These are phyloP conservation scores for Pelomyxa schiedti DNA, from an alignment of 78 protist genomes.

Conservation along the genomic window DNA sequence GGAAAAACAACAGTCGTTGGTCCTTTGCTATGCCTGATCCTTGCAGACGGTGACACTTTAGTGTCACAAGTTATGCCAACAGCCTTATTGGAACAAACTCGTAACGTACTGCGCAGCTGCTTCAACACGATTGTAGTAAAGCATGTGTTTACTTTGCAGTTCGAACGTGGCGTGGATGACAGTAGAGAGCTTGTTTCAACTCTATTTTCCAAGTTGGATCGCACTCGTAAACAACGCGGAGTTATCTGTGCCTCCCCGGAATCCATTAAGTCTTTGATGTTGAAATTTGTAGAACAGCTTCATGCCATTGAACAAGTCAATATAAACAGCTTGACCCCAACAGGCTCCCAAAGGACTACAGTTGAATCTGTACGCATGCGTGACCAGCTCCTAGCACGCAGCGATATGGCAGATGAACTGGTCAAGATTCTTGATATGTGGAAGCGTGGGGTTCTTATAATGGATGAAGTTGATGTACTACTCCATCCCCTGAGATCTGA, in stretches of 20 bases:
- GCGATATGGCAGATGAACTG: constrained; percentile 6
- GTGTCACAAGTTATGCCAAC: constrained; percentile 51
- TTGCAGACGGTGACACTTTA: constrained; percentile 38
- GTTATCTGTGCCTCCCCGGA: constrained; percentile 21
- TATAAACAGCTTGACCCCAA: neutral
- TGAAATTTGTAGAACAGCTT: constrained; percentile 44
- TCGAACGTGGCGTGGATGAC: constrained; percentile 32
- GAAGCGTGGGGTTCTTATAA: constrained; percentile 8
- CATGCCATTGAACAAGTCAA: constrained; percentile 3
- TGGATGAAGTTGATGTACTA: constrained; percentile 63
- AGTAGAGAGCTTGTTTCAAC: neutral
- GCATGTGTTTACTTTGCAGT: constrained; percentile 44
- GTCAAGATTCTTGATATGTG: neutral
- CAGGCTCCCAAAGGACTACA: neutral
- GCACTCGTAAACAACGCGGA: neutral
- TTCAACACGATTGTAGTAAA: constrained; percentile 48
- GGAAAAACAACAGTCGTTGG: constrained; percentile 71
- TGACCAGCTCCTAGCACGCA: neutral
- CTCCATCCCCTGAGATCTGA: constrained; percentile 68
- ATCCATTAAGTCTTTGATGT: constrained; percentile 38
- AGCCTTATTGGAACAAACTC: constrained; percentile 47
- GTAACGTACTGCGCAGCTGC: constrained; percentile 32
- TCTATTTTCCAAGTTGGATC: neutral
- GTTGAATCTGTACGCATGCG: neutral
- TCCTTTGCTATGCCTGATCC: constrained; percentile 55